Evolutionary conservation across 768 basidiomycete genomes (phyloP).

Genomic region (Podaxis sp.): DNA sequence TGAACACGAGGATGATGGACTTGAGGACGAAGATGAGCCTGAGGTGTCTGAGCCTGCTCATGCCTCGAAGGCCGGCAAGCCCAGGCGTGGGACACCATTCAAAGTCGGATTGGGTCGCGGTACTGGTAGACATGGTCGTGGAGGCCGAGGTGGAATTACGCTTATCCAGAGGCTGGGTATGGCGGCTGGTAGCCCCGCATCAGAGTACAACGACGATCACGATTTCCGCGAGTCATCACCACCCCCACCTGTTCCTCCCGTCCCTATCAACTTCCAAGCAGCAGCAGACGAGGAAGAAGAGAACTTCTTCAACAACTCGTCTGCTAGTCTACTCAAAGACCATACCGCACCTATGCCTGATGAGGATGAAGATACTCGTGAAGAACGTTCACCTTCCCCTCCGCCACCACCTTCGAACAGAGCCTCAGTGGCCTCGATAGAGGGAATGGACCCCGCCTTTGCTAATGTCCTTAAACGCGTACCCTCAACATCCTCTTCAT

Average conservation of each 20-base stretch:
- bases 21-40: conserved; percentile 36
- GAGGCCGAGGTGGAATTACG: conserved; percentile 48
- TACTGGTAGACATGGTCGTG: conserved; percentile 46
- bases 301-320: conserved; percentile 30
- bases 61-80: conserved; percentile 28
- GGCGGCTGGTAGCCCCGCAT: conserved; percentile 53
- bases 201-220: conserved; percentile 43
- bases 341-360: conserved; percentile 15
- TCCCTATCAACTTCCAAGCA: conserved; percentile 35
- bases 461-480: conserved; percentile 73
- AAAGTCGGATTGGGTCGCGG: conserved; percentile 43
- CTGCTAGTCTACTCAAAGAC: conserved; percentile 18
- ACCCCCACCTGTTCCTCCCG: conserved; percentile 40
- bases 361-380: conserved; percentile 24
- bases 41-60: conserved; percentile 45
- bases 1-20: conserved; percentile 23
- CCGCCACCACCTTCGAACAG: conserved; percentile 50
- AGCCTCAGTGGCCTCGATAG: conserved; percentile 71
- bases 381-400: conserved; percentile 35
- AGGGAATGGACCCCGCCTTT: conserved; percentile 87
- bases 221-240: conserved; percentile 32
- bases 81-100: conserved; percentile 51
- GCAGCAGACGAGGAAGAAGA: conserved; percentile 38
- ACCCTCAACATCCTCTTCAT: conserved; percentile 44
- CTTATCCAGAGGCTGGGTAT: conserved; percentile 64